These are phyloP conservation scores for Xylariaceae sp. DNA, from an alignment of 2,329 filamentous ascomycete species.

Conservation along the genomic window DNA sequence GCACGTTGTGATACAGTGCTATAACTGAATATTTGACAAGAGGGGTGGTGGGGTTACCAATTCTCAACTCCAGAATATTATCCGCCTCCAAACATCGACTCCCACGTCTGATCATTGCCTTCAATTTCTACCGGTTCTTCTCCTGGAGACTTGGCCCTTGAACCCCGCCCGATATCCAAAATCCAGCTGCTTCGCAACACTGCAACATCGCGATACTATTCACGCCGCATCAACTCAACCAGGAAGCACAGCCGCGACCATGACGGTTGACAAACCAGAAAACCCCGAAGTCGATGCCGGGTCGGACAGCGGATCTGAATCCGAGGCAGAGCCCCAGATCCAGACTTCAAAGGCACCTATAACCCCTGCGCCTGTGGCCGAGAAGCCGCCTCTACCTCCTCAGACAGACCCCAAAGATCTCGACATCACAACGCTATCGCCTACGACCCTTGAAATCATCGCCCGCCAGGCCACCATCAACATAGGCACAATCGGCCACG, in stretches of 20 bases:
- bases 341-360: conserved; percentile 6
- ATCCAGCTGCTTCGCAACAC: not conserved
- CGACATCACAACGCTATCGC: conserved; percentile 72
- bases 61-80: not conserved
- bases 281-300: conserved; percentile 16
- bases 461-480: conserved; percentile 97
- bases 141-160: not conserved
- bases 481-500: conserved; percentile 96
- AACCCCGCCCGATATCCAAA: not conserved
- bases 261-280: conserved; percentile 19
- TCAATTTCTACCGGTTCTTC: not conserved
- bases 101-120: not conserved
- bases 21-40: not conserved
- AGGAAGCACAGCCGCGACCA: conserved; percentile 8
- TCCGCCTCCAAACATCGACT: not conserved
- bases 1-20: no score
- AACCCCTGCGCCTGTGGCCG: conserved; percentile 6
- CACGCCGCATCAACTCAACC: not conserved
- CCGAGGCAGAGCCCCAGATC: conserved; percentile 14
- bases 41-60: conserved; percentile 5
- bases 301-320: conserved; percentile 20
- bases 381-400: conserved; percentile 50
- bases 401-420: conserved; percentile 90
- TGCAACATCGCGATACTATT: not conserved
- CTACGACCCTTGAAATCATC: conserved; percentile 93